Percentiles rank a stretch among this genome's conserved stretches.
Evolutionary conservation across 2,329 filamentous ascomycete species (phyloP).

Genomic region (Dactylellina drechsleri): DNA sequence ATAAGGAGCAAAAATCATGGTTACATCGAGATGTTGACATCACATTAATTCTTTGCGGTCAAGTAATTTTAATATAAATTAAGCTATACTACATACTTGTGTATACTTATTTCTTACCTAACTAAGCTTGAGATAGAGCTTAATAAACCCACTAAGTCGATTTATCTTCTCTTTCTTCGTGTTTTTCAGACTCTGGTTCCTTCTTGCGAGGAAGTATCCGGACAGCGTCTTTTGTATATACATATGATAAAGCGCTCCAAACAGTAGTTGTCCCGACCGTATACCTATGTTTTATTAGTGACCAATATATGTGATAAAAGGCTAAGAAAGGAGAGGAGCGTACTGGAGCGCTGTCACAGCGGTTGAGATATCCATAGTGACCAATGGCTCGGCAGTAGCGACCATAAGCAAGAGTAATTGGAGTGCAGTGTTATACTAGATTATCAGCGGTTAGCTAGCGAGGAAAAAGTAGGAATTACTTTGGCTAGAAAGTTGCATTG

Average conservation of each 20-base stretch:
- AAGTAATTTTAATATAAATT: conserved; percentile 1
- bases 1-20: no score
- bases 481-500: no score
- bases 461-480: conserved; percentile 58
- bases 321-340: conserved; percentile 3
- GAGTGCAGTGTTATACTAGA: conserved; percentile 83
- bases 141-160: conserved; percentile 2
- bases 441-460: conserved; percentile 41
- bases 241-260: conserved; percentile 93
- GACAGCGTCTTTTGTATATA: conserved; percentile 89
- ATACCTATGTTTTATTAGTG: conserved; percentile 68
- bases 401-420: conserved; percentile 87
- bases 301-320: background rate
- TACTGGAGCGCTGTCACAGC: conserved; percentile 43
- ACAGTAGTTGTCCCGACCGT: conserved; percentile 87
- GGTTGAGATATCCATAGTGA: conserved; percentile 61
- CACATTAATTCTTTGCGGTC: background rate
- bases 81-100: background rate
- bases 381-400: conserved; percentile 80
- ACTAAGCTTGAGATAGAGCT: no score
- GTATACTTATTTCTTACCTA: background rate
- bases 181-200: conserved; percentile 9
- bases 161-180: conserved; percentile 54
- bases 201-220: conserved; percentile 73
- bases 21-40: background rate